These are phyloP conservation scores for Paramyrothecium sp. DNA, from an alignment of 2,329 filamentous ascomycete genomes.

Conservation along the genomic window DNA sequence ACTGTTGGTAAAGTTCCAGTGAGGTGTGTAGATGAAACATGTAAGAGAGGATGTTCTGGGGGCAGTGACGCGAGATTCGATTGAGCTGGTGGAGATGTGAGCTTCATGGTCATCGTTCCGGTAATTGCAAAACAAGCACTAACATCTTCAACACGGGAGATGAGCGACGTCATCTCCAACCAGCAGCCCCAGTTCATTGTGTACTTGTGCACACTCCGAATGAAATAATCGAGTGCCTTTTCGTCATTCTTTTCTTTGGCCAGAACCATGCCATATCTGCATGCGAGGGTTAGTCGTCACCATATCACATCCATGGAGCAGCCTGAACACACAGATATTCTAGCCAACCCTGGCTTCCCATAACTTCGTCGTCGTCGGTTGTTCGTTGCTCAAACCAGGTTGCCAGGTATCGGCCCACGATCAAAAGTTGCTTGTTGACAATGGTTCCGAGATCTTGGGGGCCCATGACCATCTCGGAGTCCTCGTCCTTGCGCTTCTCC, in stretches of 20 bases:
- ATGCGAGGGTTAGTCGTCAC: constrained; percentile 1
- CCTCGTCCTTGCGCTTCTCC: constrained; percentile 94
- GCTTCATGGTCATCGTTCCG: no score
- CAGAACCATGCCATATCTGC: constrained; percentile 80
- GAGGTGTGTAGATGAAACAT: constrained; percentile 92
- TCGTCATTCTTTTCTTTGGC: constrained; percentile 88
- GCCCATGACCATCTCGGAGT: constrained; percentile 95
- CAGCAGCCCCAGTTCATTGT: constrained; percentile 98
- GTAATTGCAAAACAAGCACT: constrained; percentile 25
- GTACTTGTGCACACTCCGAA: constrained; percentile 83
- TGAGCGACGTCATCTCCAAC: constrained; percentile 83
- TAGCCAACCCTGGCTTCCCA: constrained; percentile 83
- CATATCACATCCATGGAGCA: neutral
- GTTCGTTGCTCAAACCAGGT: constrained; percentile 73
- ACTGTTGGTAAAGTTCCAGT: constrained; percentile 88
- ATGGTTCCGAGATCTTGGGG: constrained; percentile 85
- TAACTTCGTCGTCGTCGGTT: constrained; percentile 55
- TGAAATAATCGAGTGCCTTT: constrained; percentile 80
- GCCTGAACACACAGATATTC: constrained; percentile 65
- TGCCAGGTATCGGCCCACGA: constrained; percentile 73
- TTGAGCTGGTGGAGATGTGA: constrained; percentile 57
- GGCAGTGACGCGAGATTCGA: constrained; percentile 68
- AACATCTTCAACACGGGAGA: constrained; percentile 80
- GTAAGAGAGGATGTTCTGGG: constrained; percentile 87
- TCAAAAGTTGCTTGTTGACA: constrained; percentile 79